Percentiles rank a stretch among this genome's conserved stretches.
phyloP scores from a whole-genome alignment of 2,329 filamentous ascomycete genomes.

The Neopestalotiopsis rosae region DNA sequence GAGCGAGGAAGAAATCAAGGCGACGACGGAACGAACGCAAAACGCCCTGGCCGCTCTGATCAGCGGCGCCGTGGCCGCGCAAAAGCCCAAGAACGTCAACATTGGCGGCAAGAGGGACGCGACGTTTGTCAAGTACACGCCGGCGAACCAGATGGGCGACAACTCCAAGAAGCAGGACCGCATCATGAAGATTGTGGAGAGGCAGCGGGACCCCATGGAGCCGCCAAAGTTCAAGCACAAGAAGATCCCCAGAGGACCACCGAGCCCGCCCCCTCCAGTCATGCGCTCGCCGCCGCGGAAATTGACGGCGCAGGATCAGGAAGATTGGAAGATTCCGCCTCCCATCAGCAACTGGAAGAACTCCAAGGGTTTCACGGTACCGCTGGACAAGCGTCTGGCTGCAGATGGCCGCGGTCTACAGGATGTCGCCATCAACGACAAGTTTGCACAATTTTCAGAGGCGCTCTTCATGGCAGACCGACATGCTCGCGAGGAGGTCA shows the following conservation, averaged over 20 bases:
- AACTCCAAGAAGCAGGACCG: constrained; percentile 87
- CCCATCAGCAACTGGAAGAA: constrained; percentile 99
- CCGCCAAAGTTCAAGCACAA: constrained; percentile 99
- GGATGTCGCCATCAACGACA: constrained; percentile 96
- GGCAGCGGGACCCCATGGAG: constrained; percentile 93
- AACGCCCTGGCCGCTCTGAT: constrained; percentile 83
- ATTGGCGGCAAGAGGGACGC: constrained; percentile 80
- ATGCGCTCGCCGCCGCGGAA: constrained; percentile 96
- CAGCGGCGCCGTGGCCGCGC: constrained; percentile 83
- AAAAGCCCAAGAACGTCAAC: constrained; percentile 95
- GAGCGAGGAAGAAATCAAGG: constrained; percentile 81
- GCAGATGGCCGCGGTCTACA: constrained; percentile 91
- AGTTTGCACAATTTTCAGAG: constrained; percentile 95
- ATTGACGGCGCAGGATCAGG: constrained; percentile 94
- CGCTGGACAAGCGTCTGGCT: constrained; percentile 91
- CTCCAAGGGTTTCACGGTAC: constrained; percentile 95
- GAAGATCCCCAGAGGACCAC: constrained; percentile 92
- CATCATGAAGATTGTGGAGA: constrained; percentile 97
- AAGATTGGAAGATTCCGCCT: constrained; percentile 88
- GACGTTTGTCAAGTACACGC: constrained; percentile 94
- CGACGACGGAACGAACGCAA: constrained; percentile 86
- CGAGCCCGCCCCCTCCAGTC: constrained; percentile 89
- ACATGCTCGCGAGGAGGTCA: constrained; percentile 93
- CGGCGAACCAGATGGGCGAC: constrained; percentile 94
- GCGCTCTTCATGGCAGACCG: constrained; percentile 92